Percentiles rank a stretch among this genome's conserved stretches.
These are phyloP conservation scores for Oidium heveae DNA, from an alignment of 2,329 filamentous ascomycete species.

Conservation along the genomic window DNA sequence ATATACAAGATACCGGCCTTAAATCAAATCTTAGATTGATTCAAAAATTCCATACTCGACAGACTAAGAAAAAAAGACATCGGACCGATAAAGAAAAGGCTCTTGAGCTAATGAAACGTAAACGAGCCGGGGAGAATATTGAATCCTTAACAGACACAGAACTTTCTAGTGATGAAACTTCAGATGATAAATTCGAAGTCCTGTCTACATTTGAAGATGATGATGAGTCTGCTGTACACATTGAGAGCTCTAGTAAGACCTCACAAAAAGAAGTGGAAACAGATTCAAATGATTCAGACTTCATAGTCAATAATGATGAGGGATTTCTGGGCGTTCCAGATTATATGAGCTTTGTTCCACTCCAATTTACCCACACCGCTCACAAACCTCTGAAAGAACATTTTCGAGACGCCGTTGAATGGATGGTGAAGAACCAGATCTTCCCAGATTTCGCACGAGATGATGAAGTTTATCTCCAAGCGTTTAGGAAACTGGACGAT, in stretches of 20 bases:
- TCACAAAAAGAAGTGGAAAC: constrained; percentile 6
- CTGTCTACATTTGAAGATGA: constrained; percentile 24
- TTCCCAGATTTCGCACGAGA: constrained; percentile 41
- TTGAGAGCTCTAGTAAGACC: not conserved
- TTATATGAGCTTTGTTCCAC: constrained; percentile 25
- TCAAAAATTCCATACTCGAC: constrained; percentile 6
- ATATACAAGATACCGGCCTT: not conserved
- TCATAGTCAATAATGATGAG: constrained; percentile 36
- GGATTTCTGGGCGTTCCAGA: constrained; percentile 29
- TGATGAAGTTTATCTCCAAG: constrained; percentile 38
- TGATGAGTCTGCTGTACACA: not conserved
- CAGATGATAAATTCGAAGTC: constrained; percentile 13
- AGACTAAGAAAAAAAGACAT: constrained; percentile 7
- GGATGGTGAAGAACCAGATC: constrained; percentile 59
- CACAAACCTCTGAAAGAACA: constrained; percentile 45
- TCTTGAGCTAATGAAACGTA: constrained; percentile 17
- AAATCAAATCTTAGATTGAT: constrained; percentile 1
- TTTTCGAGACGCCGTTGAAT: constrained; percentile 50
- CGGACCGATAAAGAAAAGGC: constrained; percentile 18
- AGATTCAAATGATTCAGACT: constrained; percentile 20
- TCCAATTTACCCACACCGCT: constrained; percentile 41
- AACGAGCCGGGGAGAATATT: constrained; percentile 17
- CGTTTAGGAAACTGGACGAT: constrained; percentile 47
- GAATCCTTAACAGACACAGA: constrained; percentile 16
- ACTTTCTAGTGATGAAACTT: constrained; percentile 3